Base-by-base conservation (phyloP, 768 basidiomycete genomes). In the Suillus plorans region DNA sequence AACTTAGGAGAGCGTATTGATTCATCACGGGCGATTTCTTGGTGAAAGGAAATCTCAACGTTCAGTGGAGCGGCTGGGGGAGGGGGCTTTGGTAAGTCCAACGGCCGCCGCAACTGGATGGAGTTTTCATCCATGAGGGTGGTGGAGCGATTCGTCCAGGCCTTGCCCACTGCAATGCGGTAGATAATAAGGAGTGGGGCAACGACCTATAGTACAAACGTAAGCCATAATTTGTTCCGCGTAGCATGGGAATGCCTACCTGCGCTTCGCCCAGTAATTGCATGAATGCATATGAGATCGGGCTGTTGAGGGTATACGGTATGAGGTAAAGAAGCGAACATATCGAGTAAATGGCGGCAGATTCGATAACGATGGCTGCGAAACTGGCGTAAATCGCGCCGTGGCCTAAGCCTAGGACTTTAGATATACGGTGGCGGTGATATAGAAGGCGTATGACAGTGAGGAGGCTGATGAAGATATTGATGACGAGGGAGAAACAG, bases 171-270 rank as follows among this genome's bases (percentile, higher is more conserved):
- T 2, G 81, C 79, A 13, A 84, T 73, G n/a, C 82, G 80, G 50
- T 80, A 80, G 44, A 82, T 82, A 62, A 84, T 84, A 28, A 84
- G 74, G 65, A 82, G 80, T 0, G 79, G 78, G 13, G 83, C 81
- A 37, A 83, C 78, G 72, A 81, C 76, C 82, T 84, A 66, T 2
- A 18, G n/a, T 62, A 60, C 20, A 36, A 58, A 41, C 8, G 42
- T 64, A n/a, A 49, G 39, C 22, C 49, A 31, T 36, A 8, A 9
- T 59, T 50, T 2, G 7, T 66, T 22, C 18, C 16, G 1, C n/a
- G 7, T 12, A 31, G 45, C 28, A 44, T 47, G 34, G 12, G 34
- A 22, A 13, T 49, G 42, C 57, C 60, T 39, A 76, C 75, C 70
- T 76, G 75, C 0, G 72, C 68, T 41, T 76, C 69, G 22, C 74